Evolutionary conservation across 2,329 filamentous ascomycete species (phyloP).

Genomic region (Pseudogymnoascus sp.): DNA sequence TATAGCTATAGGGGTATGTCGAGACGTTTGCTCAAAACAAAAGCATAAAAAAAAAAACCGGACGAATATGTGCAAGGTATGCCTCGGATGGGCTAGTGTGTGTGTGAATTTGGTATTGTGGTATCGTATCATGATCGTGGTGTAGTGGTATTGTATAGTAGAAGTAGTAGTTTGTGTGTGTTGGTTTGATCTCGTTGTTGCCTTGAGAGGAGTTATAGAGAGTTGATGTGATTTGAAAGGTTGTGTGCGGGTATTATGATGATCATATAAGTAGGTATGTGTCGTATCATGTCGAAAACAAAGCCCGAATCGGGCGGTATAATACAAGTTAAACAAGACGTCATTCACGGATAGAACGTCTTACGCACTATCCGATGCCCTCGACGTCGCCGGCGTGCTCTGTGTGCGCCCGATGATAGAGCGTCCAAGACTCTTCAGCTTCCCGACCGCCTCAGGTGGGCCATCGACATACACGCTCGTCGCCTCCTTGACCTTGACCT

Average conservation of each 20-base stretch:
- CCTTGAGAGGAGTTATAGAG: not conserved
- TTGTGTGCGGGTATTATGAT: constrained; percentile 2
- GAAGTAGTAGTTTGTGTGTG: not conserved
- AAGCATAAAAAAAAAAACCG: no score
- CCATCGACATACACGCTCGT: constrained; percentile 49
- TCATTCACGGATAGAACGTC: not conserved
- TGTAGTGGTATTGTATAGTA: not conserved
- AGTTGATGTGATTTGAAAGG: not conserved
- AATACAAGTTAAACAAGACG: constrained; percentile 1
- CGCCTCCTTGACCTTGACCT: constrained; percentile 59
- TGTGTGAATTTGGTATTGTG: not conserved
- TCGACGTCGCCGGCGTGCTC: not conserved
- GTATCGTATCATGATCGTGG: not conserved
- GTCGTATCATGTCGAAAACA: not conserved
- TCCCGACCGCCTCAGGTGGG: constrained; percentile 40
- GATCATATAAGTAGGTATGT: not conserved
- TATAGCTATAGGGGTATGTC: constrained; percentile 3
- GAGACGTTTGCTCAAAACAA: not conserved
- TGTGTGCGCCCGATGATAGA: constrained; percentile 46
- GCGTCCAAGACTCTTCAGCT: constrained; percentile 47
- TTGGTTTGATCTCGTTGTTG: constrained; percentile 1
- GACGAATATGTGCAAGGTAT: not conserved
- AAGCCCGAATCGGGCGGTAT: not conserved
- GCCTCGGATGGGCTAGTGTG: not conserved
- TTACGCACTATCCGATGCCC: not conserved